These are phyloP conservation scores for Aspergillus cavernicola DNA, from an alignment of 495 filamentous ascomycete species.

Conservation along the genomic window DNA sequence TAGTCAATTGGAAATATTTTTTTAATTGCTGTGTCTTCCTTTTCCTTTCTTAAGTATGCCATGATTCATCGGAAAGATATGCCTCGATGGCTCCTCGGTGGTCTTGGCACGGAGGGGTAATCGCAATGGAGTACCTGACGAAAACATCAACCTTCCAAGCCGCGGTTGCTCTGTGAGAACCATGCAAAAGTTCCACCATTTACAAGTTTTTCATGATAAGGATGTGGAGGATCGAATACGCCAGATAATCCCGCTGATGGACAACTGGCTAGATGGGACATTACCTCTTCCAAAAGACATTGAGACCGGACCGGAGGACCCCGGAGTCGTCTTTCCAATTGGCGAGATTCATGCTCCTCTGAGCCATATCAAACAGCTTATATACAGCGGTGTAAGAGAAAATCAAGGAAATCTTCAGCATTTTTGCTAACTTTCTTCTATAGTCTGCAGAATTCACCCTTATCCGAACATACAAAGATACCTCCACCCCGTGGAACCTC, in stretches of 20 bases:
- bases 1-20: too few relatives aligned
- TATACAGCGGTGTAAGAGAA: too few relatives aligned
- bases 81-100: background rate
- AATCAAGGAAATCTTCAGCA: too few relatives aligned
- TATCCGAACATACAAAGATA: background rate
- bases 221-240: background rate
- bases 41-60: too few relatives aligned
- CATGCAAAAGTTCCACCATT: background rate
- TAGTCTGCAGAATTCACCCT: background rate
- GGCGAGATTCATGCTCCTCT: background rate
- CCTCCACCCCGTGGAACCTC: background rate
- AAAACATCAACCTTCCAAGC: background rate
- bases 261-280: background rate
- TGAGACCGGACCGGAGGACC: background rate
- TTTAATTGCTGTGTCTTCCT: too few relatives aligned
- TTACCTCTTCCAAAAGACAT: background rate
- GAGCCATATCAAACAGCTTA: too few relatives aligned
- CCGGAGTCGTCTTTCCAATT: background rate
- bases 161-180: background rate
- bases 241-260: background rate
- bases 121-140: background rate
- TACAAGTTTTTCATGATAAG: background rate
- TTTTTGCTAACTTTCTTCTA: too few relatives aligned
- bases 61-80: background rate
- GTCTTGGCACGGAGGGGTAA: conserved; percentile 1